Base-by-base conservation (phyloP, 257 asterid genomes). In the Marsdenia floribunda region DNA sequence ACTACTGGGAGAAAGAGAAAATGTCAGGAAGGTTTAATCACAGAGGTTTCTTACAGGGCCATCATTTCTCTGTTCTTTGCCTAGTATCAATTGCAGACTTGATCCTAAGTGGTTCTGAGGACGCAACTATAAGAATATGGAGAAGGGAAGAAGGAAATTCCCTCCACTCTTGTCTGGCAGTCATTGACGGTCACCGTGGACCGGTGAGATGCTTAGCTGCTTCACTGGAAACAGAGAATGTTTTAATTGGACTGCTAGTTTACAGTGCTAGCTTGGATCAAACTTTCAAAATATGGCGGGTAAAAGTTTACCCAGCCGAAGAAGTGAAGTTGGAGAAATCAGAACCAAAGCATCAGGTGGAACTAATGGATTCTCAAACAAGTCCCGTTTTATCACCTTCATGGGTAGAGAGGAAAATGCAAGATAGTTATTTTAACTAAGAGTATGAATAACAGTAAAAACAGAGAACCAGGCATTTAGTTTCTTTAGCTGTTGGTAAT, bases 131-230 rank as follows among this genome's bases (percentile, higher is more conserved):
- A 59, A 72, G 95, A 73, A 78, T 90, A 72, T 90, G 97, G 97
- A 87, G 84, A 77, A 78, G 95, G 38, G 97, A 89, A 18, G 90
- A 85, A 2, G 88, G 87, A 38, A 86, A 76, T 38, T 75, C 87
- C 0, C 83, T 83, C 58, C 97, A 90, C 74, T 77, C 90, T 7
- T 89, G 93, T 69, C 82, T 89, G 21, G 89, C 89, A 0, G 95
- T 89, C 61, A 83, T 90, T 21, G 97, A 89, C 35, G 97, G 97
- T 33, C 97, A 90, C 74, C 93, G 88, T 37, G 95, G 93, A 7
- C 97, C 95, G 0, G 91, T 90, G 63, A 89, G 81, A 72, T 86
- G 97, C 83, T 49, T 90, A 77, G 89, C 95, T n/a, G 95, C 90
- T 4, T 85, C 85, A 4, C 12, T 85, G 71, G 97, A 87, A 74